Base-by-base conservation (phyloP, 192 early-diverging fungal species). In the Chytriomyces sp. region DNA sequence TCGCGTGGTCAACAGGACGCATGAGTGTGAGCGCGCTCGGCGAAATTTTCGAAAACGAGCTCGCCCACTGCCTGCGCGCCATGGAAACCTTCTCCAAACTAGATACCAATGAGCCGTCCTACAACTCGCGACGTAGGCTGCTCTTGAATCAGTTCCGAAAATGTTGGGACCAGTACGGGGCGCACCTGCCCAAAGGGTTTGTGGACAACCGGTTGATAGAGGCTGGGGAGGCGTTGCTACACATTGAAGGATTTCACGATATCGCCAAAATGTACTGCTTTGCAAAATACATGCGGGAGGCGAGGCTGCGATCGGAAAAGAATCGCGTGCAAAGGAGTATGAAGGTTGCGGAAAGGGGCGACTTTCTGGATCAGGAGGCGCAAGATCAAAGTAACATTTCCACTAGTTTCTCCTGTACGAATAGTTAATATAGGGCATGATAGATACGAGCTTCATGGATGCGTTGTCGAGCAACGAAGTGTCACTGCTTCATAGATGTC, bases 151-250 rank as follows among this genome's bases (percentile, higher is more conserved):
- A 80, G 37, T 71, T 82, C 17, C 53, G 44, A 37, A 68, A 79
- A 55, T 82, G 81, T 49, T 82, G 81, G 81, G 70, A 75, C 14
- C 72, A 73, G 65, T 82, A 72, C 56, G 41, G 53, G 5, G 59
- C 69, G 30, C 78, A 82, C 41, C 57, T 82, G 31, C 62, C 72
- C 10, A 52, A 31, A 52, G 70, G 73, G 41, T 57, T 64, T 4
- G 19, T 77, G 34, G 59, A 72, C 52, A 54, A 52, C 1, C 52
- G 73, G 4, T 67, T 79, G 32, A 70, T 82, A 17, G 72, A 77
- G 49, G 56, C 72, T 39, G 81, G 81, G 3, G 81, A 82, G 58
- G 36, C 37, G 2, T 38, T 82, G 28, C 17, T 82, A 30, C 58
- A 36, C 8, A 75, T 80, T 2, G 19, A 64, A 28, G 75, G 76